Conservation (phyloP, 345 rosid genomes). For the Populus davidiana region DNA sequence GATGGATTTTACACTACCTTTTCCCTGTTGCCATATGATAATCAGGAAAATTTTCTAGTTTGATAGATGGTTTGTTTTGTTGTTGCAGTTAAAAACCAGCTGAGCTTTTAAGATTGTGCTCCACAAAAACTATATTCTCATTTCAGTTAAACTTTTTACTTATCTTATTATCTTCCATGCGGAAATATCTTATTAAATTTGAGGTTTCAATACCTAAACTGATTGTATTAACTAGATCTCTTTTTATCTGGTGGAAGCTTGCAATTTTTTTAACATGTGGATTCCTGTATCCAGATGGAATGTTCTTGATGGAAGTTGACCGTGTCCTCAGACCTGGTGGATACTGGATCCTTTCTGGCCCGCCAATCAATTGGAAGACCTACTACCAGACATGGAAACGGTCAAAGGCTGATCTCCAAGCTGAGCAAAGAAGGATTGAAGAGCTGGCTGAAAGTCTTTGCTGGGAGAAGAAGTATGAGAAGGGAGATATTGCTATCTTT, state of each 20-base stretch:
- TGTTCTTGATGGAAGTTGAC: slow-evolving; percentile 88
- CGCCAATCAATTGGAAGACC: slow-evolving; percentile 96
- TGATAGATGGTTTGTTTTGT: background rate
- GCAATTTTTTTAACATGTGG: slow-evolving; percentile 16
- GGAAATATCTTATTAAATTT: background rate
- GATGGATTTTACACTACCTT: background rate
- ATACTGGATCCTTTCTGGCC: slow-evolving; percentile 94
- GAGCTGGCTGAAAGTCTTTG: slow-evolving; percentile 76
- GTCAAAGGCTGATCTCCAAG: slow-evolving; percentile 66
- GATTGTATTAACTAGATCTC: background rate
- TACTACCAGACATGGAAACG: slow-evolving; percentile 87
- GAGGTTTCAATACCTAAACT: background rate
- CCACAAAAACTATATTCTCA: background rate
- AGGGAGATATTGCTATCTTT: slow-evolving; percentile 85
- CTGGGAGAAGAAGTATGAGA: slow-evolving; percentile 99
- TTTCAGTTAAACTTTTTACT: background rate
- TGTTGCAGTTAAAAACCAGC: background rate
- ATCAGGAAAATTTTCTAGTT: background rate
- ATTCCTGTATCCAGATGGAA: slow-evolving; percentile 59
- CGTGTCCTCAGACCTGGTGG: slow-evolving; percentile 98
- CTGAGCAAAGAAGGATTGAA: slow-evolving; percentile 82
- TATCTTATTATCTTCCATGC: background rate
- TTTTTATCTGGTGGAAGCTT: slow-evolving; percentile 10
- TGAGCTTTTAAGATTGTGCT: background rate
- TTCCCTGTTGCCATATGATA: background rate